Evolutionary conservation across 2,329 filamentous ascomycete genomes (phyloP), one percentile per base, ranked within the genome.

Genomic region (Plectosphaerella plurivora): DNA sequence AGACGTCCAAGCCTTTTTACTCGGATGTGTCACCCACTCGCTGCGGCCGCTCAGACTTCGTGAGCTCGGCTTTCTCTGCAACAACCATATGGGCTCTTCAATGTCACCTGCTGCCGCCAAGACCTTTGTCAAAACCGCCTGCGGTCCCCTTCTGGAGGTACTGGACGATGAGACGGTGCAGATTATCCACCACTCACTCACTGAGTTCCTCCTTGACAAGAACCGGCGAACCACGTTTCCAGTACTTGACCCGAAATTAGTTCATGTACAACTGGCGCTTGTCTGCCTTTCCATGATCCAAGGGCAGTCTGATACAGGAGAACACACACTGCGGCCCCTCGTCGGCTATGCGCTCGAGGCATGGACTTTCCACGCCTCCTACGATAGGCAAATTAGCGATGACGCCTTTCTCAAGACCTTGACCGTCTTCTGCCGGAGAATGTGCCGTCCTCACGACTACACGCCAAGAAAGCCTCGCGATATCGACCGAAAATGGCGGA

Each of bases 151-250:
- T 33, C 54, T 77, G 1, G 73, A 77, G 53, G 61, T 76, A 18
- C 60, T 73, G 3, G 69, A 73, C 16, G 72, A 77, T 47, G 74
- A 74, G 50, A 72, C 69, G 0, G 53, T 77, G 10, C 66, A 67
- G 16, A 66, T 77, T 6, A 69, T 77, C 7, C 74, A 78, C 54
- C 74, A 77, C 50, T 77, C 73, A 1, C 70, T 78, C 41, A 76
- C 74, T 3, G 74, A 78, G 50, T 78, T 72, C 53, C 56, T 77
- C 11, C 63, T 65, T 2, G 68, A 67, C 8, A 52, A 57, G 48
- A 57, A 39, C 15, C 7, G 51, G 36, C 12, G 36, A 16, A 16
- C n/a, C 36, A 39, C 12, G 12, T 39, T 39, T 39, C 36, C 36
- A 16, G 36, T 16, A 5, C 36, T 39, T 12, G 36, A 39, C 5